Evolutionary conservation across 2,329 filamentous ascomycete species (phyloP).

Genomic region (Xylariomycetidae sp.): DNA sequence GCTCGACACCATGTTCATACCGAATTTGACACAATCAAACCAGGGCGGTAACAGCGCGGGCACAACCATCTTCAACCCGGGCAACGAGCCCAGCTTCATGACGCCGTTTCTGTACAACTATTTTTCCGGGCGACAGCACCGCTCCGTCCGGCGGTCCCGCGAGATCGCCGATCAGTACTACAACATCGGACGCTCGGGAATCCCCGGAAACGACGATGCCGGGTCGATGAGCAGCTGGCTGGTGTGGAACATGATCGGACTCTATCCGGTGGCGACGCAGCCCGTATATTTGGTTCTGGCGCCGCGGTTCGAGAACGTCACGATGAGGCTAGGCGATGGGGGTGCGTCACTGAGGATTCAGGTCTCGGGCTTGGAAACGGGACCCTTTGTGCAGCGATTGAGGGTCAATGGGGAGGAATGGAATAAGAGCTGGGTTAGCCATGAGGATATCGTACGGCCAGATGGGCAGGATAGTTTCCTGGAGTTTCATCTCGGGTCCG

Average conservation of each 20-base stretch:
- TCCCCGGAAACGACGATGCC: slow-evolving; percentile 56
- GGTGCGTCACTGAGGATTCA: slow-evolving; percentile 38
- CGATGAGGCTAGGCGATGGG: slow-evolving; percentile 43
- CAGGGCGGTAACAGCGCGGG: slow-evolving; percentile 38
- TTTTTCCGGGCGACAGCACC: slow-evolving; percentile 41
- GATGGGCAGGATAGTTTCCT: slow-evolving; percentile 37
- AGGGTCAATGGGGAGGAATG: slow-evolving; percentile 47
- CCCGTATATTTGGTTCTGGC: slow-evolving; percentile 50
- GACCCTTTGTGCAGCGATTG: slow-evolving; percentile 48
- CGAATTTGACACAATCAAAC: slow-evolving; percentile 42
- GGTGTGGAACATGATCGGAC: slow-evolving; percentile 50
- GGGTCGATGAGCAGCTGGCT: slow-evolving; percentile 57
- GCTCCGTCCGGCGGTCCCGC: slow-evolving; percentile 45
- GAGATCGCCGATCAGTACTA: slow-evolving; percentile 45
- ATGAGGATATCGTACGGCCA: slow-evolving; percentile 39
- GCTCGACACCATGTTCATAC: slow-evolving; percentile 32
- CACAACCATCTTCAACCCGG: slow-evolving; percentile 46
- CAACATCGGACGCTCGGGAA: slow-evolving; percentile 38
- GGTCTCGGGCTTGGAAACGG: slow-evolving; percentile 37
- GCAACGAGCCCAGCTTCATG: slow-evolving; percentile 41
- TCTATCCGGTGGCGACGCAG: slow-evolving; percentile 54
- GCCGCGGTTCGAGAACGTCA: slow-evolving; percentile 44
- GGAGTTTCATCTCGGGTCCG: slow-evolving; percentile 40
- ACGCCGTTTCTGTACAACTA: slow-evolving; percentile 54
- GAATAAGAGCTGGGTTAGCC: slow-evolving; percentile 51